These are phyloP conservation scores for Trichoderma sp. DNA, from an alignment of 2,329 filamentous ascomycete genomes.

Conservation along the genomic window DNA sequence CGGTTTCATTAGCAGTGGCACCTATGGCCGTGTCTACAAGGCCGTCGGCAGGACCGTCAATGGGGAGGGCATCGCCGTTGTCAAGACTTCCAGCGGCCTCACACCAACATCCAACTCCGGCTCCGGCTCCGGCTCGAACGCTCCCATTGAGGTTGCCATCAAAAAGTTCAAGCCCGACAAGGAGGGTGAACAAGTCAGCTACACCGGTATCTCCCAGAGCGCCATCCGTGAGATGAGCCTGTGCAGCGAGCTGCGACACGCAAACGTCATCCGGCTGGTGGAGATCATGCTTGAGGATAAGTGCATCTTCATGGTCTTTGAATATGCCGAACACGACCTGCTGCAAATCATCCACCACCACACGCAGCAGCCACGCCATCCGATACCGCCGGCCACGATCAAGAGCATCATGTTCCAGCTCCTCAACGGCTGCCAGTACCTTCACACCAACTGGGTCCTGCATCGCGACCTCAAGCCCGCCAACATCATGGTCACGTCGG, in stretches of 20 bases:
- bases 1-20: conserved; percentile 96
- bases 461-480: conserved; percentile 96
- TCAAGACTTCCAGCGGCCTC: conserved; percentile 37
- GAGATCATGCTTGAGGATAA: conserved; percentile 98
- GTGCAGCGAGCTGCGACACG: conserved; percentile 86
- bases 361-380: conserved; percentile 82
- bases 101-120: conserved; percentile 51
- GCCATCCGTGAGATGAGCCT: conserved; percentile 97
- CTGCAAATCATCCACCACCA: conserved; percentile 98
- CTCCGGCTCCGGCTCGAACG: not conserved
- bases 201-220: conserved; percentile 96
- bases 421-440: conserved; percentile 89
- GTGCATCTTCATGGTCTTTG: conserved; percentile 99
- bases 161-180: conserved; percentile 99
- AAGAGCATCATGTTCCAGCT: conserved; percentile 96
- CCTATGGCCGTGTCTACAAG: conserved; percentile 98
- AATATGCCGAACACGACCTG: conserved; percentile 96
- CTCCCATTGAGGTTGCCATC: conserved; percentile 77
- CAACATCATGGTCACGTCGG: conserved; percentile 96
- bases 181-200: conserved; percentile 90
- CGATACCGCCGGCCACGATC: conserved; percentile 85
- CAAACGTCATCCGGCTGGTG: conserved; percentile 85
- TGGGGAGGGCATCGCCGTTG: conserved; percentile 9
- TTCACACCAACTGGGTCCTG: conserved; percentile 95
- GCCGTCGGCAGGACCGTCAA: conserved; percentile 64